phyloP scores from a whole-genome alignment of 1,284 basidiomycete genomes.

The Fomitiporia mediterranea region DNA sequence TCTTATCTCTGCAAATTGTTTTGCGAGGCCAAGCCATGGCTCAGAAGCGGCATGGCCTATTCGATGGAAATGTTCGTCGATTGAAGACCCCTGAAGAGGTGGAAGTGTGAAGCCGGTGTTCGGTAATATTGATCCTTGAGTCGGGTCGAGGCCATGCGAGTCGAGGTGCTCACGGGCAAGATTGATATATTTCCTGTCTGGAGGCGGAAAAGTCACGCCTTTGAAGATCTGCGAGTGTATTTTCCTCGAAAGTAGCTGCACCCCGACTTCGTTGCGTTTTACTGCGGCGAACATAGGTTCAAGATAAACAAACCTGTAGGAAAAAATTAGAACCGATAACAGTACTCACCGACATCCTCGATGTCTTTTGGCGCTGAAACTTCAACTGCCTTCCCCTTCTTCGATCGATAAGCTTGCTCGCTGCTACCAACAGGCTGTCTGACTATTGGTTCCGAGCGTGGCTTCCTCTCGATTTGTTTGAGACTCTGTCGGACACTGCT shows the following conservation, averaged over 20 bases:
- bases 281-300: background rate
- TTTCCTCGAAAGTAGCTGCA: constrained; percentile 82
- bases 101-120: constrained; percentile 83
- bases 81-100: constrained; percentile 73
- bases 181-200: constrained; percentile 59
- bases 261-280: constrained; percentile 77
- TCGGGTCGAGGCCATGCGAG: constrained; percentile 75
- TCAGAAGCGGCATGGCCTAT: constrained; percentile 72
- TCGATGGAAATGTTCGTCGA: constrained; percentile 87
- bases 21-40: constrained; percentile 79
- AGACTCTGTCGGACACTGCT: background rate
- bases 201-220: constrained; percentile 58
- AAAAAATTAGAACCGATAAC: background rate
- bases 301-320: too few relatives aligned
- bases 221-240: constrained; percentile 86
- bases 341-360: background rate
- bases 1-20: constrained; percentile 49
- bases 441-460: background rate
- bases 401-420: background rate
- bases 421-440: background rate
- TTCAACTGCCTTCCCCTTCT: background rate
- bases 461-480: constrained; percentile 9
- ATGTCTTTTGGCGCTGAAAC: background rate
- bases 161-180: constrained; percentile 79
- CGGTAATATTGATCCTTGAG: constrained; percentile 76